Percentiles rank a stretch among this genome's conserved stretches.
Conservation (phyloP, 352 stramenopile genomes). For the Phytophthora sp. region DNA sequence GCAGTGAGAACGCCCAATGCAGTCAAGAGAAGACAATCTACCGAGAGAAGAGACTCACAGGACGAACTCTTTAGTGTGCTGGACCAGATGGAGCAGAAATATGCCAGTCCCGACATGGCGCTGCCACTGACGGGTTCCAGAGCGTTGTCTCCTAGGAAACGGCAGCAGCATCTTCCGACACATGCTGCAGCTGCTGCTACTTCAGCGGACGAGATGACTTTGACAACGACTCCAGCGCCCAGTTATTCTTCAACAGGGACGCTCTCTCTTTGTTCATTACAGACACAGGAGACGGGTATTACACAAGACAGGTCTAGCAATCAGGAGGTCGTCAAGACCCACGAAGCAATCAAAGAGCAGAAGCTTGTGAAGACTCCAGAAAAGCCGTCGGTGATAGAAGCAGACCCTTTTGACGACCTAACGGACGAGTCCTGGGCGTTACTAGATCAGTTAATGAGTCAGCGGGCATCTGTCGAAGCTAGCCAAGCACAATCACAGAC, state of each 20-base stretch:
- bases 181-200: neutral
- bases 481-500: slow-evolving; percentile 28
- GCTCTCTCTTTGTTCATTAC: slow-evolving; percentile 18
- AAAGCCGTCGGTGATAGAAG: slow-evolving; percentile 25
- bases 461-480: slow-evolving; percentile 40
- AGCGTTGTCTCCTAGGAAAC: neutral
- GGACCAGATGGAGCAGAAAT: slow-evolving; percentile 69
- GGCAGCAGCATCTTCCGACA: neutral
- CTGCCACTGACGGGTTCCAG: neutral
- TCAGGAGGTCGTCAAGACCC: neutral
- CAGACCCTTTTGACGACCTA: slow-evolving; percentile 69
- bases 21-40: slow-evolving; percentile 14
- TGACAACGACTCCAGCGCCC: slow-evolving; percentile 11
- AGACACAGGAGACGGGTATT: slow-evolving; percentile 17
- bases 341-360: slow-evolving; percentile 10
- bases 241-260: slow-evolving; percentile 34
- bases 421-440: slow-evolving; percentile 82
- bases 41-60: slow-evolving; percentile 48
- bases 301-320: slow-evolving; percentile 22
- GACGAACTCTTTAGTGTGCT: slow-evolving; percentile 68
- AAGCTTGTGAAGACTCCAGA: slow-evolving; percentile 1
- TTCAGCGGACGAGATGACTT: slow-evolving; percentile 5
- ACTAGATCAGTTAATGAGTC: slow-evolving; percentile 69
- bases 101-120: slow-evolving; percentile 43
- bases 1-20: neutral